Evolutionary conservation across 1,139 yeast genomes (phyloP), one percentile per base, ranked within the genome.

Genomic region (Diutina sp.): DNA sequence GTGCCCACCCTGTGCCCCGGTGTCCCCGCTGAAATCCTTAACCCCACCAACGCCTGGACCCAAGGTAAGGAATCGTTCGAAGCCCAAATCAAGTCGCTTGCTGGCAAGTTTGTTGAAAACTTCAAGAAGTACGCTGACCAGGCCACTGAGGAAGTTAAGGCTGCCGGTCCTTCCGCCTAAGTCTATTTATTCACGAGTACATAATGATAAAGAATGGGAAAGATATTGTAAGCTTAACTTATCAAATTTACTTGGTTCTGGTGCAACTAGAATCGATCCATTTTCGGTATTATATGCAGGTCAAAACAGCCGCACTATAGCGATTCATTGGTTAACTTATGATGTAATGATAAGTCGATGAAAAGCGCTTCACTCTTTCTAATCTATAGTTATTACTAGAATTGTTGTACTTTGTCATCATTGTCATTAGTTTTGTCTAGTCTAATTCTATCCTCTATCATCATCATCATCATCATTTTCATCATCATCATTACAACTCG

Each of bases 41-140:
- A 93, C 76, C 99, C 99, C 62, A 79, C 90, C 60, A 83, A 78
- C 66, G 84, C 87, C 63, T 90, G 97, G 97, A 76, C 80, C 61
- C 84, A 80, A 62, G 91, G 95, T 64, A 74, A 71, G 59, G 83
- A 74, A 21, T 83, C 87, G 60, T 90, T 89, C 77, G 71, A 71
- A 60, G 69, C 69, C 58, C 96, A 91, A 72, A 89, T 90, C 65
- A 74, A 75, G 63, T 79, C 82, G 60, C 84, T 93, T 69, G 98
- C 93, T 56, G 70, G 73, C 58, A 79, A 88, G 75, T 93, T 93
- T 69, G 78, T 79, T 65, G 90, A 89, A 70, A 93, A 93, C 81
- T 93, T 93, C 71, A 83, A 77, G 68, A 90, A 83, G 69, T 93
- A 93, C 76, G 74, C 90, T 67, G 83, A 84, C 66, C 90, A 84